Evolutionary conservation across 2,329 filamentous ascomycete genomes (phyloP).

Genomic region (Penicillium sp.): DNA sequence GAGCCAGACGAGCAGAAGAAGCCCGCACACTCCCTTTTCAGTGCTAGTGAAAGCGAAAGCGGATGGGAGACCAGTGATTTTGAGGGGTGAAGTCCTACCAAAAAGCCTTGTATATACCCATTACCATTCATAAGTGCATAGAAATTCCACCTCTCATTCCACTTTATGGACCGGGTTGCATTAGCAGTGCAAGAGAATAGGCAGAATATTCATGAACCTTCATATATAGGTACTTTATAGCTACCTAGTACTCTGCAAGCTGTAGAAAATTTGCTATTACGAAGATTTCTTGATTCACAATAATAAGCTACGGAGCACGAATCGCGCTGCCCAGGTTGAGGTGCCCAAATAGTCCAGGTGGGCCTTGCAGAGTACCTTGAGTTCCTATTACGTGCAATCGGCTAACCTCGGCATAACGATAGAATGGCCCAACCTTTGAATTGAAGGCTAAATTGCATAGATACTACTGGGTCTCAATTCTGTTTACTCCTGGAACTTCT

Average conservation of each 20-base stretch:
- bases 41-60: conserved; percentile 39
- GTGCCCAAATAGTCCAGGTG: too few relatives aligned
- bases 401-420: neutral
- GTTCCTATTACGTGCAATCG: neutral
- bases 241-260: too few relatives aligned
- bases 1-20: conserved; percentile 5
- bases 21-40: conserved; percentile 27
- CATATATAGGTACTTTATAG: too few relatives aligned
- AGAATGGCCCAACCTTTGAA: neutral
- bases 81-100: neutral
- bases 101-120: conserved; percentile 1
- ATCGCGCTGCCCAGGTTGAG: too few relatives aligned
- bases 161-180: neutral
- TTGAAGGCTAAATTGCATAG: neutral
- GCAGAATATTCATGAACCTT: too few relatives aligned
- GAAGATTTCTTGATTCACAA: too few relatives aligned
- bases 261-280: too few relatives aligned
- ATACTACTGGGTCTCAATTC: neutral
- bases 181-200: neutral
- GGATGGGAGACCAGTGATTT: conserved; percentile 35
- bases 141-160: neutral
- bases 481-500: neutral
- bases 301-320: too few relatives aligned
- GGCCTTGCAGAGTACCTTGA: neutral
- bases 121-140: neutral